Evolutionary conservation across 768 basidiomycete species (phyloP).

Genomic region (Hypholoma fasciculare): DNA sequence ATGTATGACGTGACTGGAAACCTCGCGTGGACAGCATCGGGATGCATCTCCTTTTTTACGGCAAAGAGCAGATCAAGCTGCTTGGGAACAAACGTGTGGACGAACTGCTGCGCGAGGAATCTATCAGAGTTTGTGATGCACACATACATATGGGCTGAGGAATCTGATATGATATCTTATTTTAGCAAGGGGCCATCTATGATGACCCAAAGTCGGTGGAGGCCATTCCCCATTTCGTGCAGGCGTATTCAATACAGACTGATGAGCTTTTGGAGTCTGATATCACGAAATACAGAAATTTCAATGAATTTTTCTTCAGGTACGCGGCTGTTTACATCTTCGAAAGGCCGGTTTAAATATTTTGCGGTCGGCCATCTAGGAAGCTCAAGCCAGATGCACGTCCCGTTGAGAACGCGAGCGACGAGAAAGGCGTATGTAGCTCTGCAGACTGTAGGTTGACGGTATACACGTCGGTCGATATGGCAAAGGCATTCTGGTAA

Average conservation of each 20-base stretch:
- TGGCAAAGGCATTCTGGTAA: conserved; percentile 72
- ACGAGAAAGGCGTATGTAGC: conserved; percentile 54
- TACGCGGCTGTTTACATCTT: conserved; percentile 7
- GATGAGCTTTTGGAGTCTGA: conserved; percentile 68
- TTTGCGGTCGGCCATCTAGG: conserved; percentile 22
- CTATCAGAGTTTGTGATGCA: conserved; percentile 40
- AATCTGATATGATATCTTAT: neutral
- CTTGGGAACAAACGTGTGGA: conserved; percentile 50
- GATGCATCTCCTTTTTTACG: conserved; percentile 78
- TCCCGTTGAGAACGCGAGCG: conserved; percentile 54
- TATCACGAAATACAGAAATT: conserved; percentile 57
- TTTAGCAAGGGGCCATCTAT: conserved; percentile 55
- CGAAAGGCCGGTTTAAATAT: neutral
- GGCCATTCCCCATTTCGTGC: conserved; percentile 56
- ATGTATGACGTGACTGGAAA: neutral
- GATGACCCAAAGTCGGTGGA: conserved; percentile 50
- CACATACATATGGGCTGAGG: neutral
- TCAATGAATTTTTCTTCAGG: conserved; percentile 82
- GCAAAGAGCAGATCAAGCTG: conserved; percentile 47
- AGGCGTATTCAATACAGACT: conserved; percentile 52
- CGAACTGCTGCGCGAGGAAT: conserved; percentile 52
- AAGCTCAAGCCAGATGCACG: conserved; percentile 60
- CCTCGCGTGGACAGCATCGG: conserved; percentile 40
- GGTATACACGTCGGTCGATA: conserved; percentile 57
- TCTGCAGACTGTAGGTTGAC: conserved; percentile 77